A percentile compares a stretch with the other conserved stretches of the same genome.
Evolutionary conservation across 441 rosid genomes (phyloP).

Genomic region (Aquilaria agallochum): DNA sequence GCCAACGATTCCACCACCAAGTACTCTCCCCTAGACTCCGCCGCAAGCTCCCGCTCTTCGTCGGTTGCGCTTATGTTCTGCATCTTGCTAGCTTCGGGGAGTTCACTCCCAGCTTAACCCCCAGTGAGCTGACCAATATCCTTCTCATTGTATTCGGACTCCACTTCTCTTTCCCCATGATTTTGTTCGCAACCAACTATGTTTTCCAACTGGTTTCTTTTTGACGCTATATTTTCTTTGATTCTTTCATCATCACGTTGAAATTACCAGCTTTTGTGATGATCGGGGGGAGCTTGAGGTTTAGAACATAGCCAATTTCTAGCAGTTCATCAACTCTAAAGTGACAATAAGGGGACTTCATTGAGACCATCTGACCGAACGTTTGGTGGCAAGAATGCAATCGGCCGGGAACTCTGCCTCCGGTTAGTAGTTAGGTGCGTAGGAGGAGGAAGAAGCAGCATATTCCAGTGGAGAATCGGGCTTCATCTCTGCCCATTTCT

Average conservation of each 20-base stretch:
- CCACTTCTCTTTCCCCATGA: constrained; percentile 18
- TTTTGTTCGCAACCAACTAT: constrained; percentile 18
- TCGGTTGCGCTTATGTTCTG: constrained; percentile 25
- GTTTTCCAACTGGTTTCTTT: constrained; percentile 9
- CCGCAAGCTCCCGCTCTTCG: constrained; percentile 23
- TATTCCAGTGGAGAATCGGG: constrained; percentile 27
- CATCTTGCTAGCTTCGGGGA: constrained; percentile 54
- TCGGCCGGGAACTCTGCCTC: constrained; percentile 56
- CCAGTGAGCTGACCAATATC: constrained; percentile 42
- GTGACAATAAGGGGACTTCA: constrained; percentile 23
- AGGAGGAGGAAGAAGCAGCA: constrained; percentile 38
- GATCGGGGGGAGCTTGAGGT: constrained; percentile 57
- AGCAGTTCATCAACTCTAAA: constrained; percentile 21
- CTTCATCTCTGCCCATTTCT: constrained; percentile 35
- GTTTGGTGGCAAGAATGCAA: constrained; percentile 32
- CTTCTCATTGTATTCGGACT: constrained; percentile 13
- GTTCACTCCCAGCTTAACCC: constrained; percentile 51
- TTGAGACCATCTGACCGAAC: constrained; percentile 31
- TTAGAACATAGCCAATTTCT: constrained; percentile 21
- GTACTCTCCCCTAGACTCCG: constrained; percentile 42
- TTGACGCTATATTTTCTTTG: constrained; percentile 13
- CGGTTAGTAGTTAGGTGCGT: constrained; percentile 29
- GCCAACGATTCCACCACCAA: constrained; percentile 66
- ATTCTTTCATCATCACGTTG: constrained; percentile 13
- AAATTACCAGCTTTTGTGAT: constrained; percentile 39